phyloP scores from a whole-genome alignment of 441 rosid species.

The Pelargonium citronellum region DNA sequence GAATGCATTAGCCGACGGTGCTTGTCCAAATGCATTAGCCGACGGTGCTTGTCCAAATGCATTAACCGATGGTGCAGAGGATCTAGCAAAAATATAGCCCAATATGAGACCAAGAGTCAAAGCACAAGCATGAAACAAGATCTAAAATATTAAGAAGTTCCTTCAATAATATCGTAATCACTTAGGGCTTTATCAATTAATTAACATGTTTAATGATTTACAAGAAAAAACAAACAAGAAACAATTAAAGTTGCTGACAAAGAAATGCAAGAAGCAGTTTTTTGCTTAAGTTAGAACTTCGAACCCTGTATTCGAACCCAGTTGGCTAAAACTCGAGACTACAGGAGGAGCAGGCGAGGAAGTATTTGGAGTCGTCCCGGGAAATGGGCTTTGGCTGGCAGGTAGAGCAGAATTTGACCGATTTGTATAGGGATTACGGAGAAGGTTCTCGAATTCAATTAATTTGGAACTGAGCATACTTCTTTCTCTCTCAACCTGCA shows the following conservation, averaged over 20 bases:
- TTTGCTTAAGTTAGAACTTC: slow-evolving; percentile 34
- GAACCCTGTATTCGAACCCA: slow-evolving; percentile 35
- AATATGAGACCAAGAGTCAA: slow-evolving; percentile 11
- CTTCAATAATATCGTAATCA: slow-evolving; percentile 8
- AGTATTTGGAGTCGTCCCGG: slow-evolving; percentile 27
- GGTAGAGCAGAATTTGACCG: slow-evolving; percentile 27
- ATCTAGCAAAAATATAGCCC: slow-evolving; percentile 26
- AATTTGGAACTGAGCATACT: slow-evolving; percentile 55
- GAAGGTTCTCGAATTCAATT: slow-evolving; percentile 60
- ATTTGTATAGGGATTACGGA: slow-evolving; percentile 48
- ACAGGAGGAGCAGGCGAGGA: slow-evolving; percentile 41
- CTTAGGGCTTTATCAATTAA: background rate
- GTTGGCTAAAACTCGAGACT: slow-evolving; percentile 53
- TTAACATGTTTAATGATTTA: too few species aligned
- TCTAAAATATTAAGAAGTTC: background rate
- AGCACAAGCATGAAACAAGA: slow-evolving; percentile 8
- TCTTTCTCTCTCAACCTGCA: slow-evolving; percentile 83
- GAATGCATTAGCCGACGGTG: background rate
- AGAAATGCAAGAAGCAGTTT: slow-evolving; percentile 16
- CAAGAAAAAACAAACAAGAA: too few species aligned
- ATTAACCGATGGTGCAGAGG: slow-evolving; percentile 19
- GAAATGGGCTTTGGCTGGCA: slow-evolving; percentile 31
- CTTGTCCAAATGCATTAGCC: background rate
- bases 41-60: background rate
- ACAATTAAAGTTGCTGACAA: background rate